phyloP scores from a whole-genome alignment of 2,329 filamentous ascomycete genomes.

The Xylariales sp. region DNA sequence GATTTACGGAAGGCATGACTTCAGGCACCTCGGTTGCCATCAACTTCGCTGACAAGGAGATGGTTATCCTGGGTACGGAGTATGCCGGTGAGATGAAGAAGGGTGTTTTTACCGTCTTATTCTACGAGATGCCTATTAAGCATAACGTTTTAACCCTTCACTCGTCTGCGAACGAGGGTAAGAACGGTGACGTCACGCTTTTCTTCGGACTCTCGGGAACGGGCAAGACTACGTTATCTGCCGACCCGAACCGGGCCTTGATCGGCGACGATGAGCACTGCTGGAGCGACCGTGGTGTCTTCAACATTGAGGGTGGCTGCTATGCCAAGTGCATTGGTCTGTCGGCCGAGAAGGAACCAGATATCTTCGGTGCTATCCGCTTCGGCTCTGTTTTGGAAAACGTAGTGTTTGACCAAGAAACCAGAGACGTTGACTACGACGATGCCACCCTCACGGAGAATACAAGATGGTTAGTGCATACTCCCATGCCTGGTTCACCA shows the following conservation, averaged over 20 bases:
- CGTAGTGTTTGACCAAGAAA: slow-evolving; percentile 91
- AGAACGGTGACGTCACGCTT: slow-evolving; percentile 91
- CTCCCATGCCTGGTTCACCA: not conserved
- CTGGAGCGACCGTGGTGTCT: slow-evolving; percentile 94
- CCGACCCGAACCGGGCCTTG: slow-evolving; percentile 90
- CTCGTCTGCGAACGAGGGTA: slow-evolving; percentile 96
- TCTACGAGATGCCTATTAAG: slow-evolving; percentile 99
- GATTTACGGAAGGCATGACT: slow-evolving; percentile 97
- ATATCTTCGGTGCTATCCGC: slow-evolving; percentile 93
- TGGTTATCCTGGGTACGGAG: slow-evolving; percentile 99
- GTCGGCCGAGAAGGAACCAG: slow-evolving; percentile 96
- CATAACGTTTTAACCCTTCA: slow-evolving; percentile 98
- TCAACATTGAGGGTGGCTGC: slow-evolving; percentile 99
- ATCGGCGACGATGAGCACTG: slow-evolving; percentile 99
- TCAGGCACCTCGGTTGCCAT: slow-evolving; percentile 96
- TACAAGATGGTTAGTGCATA: slow-evolving; percentile 64
- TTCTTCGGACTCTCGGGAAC: slow-evolving; percentile 99
- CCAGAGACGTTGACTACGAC: slow-evolving; percentile 91
- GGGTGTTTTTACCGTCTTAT: slow-evolving; percentile 97
- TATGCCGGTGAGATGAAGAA: slow-evolving; percentile 99
- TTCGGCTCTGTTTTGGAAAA: slow-evolving; percentile 98
- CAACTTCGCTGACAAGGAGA: slow-evolving; percentile 99
- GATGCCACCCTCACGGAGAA: slow-evolving; percentile 95
- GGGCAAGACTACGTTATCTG: slow-evolving; percentile 96
- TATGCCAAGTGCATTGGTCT: slow-evolving; percentile 99